Evolutionary conservation across 1,139 yeast species (phyloP).

Genomic region (Yamadazyma membranifaciens): DNA sequence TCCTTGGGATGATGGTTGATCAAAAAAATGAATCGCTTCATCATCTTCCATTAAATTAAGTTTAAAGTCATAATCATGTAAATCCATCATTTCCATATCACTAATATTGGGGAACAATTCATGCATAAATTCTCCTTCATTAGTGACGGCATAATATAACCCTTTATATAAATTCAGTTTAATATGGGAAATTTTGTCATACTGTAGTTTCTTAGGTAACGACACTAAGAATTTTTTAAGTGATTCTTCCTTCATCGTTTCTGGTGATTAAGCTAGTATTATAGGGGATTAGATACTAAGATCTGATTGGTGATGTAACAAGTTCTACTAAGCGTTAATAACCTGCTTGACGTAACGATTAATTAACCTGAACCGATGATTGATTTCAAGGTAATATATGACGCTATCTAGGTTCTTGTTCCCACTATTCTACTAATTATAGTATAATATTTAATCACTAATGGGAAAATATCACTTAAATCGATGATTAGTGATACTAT

Average conservation of each 20-base stretch:
- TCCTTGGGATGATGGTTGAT: neutral
- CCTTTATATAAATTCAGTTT: conserved; percentile 23
- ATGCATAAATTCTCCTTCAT: conserved; percentile 28
- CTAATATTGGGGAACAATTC: conserved; percentile 27
- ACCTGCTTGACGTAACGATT: too few relatives aligned
- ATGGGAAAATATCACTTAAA: neutral
- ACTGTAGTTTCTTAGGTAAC: conserved; percentile 24
- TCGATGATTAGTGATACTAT: neutral
- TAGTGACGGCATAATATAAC: conserved; percentile 32
- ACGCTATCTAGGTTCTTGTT: too few relatives aligned
- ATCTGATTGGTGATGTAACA: too few relatives aligned
- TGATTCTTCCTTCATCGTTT: conserved; percentile 18
- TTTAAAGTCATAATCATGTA: conserved; percentile 17
- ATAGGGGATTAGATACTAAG: too few relatives aligned
- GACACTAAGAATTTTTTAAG: conserved; percentile 28
- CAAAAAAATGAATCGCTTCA: conserved; percentile 5
- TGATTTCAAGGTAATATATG: too few relatives aligned
- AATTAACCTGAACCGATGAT: too few relatives aligned
- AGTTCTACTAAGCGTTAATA: too few relatives aligned
- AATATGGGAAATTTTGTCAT: conserved; percentile 13
- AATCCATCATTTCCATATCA: conserved; percentile 17
- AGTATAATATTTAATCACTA: neutral
- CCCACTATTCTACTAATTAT: too few relatives aligned
- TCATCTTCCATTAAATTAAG: conserved; percentile 2
- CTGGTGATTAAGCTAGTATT: too few relatives aligned